Base-by-base conservation (phyloP, 169 alveolate species). In the Eimeria maxima region DNA sequence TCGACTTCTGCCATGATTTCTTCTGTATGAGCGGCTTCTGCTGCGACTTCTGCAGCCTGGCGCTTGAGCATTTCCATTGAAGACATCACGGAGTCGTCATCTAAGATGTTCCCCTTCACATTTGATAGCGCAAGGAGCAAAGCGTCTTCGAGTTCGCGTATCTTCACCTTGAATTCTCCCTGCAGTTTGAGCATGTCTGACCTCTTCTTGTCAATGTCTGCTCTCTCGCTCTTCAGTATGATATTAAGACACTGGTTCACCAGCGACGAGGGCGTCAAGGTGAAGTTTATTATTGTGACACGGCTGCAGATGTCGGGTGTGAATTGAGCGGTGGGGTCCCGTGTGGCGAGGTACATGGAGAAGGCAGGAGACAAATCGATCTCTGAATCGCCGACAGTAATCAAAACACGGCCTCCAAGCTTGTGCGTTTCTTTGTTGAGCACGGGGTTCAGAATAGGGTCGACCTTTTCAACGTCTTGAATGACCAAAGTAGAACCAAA, bases 251-350 rank as follows among this genome's bases (percentile, higher is more conserved):
- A 98, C 96, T 97, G 99, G 87, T 99, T 98, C 71, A 98, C 98
- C 44, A 99, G 98, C 42, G 99, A 98, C 60, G 99, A 97, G 38
- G 99, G 99, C 16, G 99, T 99, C 45, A 99, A 98, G 38, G 99
- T 99, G 97, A 99, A 99, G 98, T 99, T 99, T 18, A 99, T 99
- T 95, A 99, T 98, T 16, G 99, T 99, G 29, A 99, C 99, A 93
- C 99, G 97, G 74, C 99, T 98, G 97, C 99, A 99, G 65, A 99
- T 95, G 97, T 99, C 99, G 38, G 99, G 99, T 2, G 99, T 99
- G 96, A 99, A 99, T 90, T 97, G 98, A n/a, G 99, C 98, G 53
- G 98, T 97, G 20, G 99, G 98, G 96, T 99, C 99, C 78, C 99
- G 98, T 13, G 99, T 99, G 11, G 99, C 98, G 98, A 99, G 98